Conservation (phyloP, 768 basidiomycete species). For the Austroboletus festivus region DNA sequence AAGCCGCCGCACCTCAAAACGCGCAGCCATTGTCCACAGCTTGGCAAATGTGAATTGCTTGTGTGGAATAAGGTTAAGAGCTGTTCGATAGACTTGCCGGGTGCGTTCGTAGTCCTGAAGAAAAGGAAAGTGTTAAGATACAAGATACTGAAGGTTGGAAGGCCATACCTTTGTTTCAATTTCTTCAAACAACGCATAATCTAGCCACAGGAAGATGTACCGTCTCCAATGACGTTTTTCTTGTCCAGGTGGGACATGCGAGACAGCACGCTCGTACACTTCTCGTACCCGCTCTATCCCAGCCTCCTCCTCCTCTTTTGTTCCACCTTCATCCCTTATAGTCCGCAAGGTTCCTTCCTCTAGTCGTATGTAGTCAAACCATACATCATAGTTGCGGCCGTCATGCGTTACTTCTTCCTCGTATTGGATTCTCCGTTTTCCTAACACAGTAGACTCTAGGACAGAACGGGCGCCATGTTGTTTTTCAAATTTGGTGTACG, state of each 20-base stretch:
- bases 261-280: slow-evolving; percentile 92
- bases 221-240: slow-evolving; percentile 92
- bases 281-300: slow-evolving; percentile 74
- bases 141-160: background rate
- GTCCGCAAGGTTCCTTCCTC: slow-evolving; percentile 87
- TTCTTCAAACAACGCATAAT: slow-evolving; percentile 97
- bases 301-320: slow-evolving; percentile 64
- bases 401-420: slow-evolving; percentile 94
- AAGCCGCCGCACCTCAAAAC: slow-evolving; percentile 84
- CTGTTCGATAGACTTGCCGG: slow-evolving; percentile 90
- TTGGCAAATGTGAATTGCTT: slow-evolving; percentile 98
- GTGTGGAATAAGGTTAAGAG: slow-evolving; percentile 85
- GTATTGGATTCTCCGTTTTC: slow-evolving; percentile 97
- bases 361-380: slow-evolving; percentile 94
- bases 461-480: slow-evolving; percentile 89
- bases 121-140: slow-evolving; percentile 1
- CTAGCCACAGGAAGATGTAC: slow-evolving; percentile 90
- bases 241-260: slow-evolving; percentile 89
- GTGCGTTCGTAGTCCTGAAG: slow-evolving; percentile 77
- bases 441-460: slow-evolving; percentile 90
- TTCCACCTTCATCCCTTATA: slow-evolving; percentile 70
- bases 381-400: slow-evolving; percentile 92
- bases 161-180: slow-evolving; percentile 78
- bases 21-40: slow-evolving; percentile 89
- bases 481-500: slow-evolving; percentile 98